Evolutionary conservation across 1,139 yeast genomes (phyloP).

Genomic region (Debaryomyces subglobosus): DNA sequence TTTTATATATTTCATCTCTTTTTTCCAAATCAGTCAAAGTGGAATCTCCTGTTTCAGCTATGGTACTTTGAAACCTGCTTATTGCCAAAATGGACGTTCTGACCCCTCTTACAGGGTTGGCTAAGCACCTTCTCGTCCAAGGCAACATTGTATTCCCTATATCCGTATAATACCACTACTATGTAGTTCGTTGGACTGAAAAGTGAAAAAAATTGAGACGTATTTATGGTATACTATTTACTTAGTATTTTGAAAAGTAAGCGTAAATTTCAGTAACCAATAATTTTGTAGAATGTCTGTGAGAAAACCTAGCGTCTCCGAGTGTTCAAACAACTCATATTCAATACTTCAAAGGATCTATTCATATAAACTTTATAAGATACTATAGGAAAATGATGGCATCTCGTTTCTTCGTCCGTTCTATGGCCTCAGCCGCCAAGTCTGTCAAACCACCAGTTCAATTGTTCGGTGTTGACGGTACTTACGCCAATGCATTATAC

Average conservation of each 20-base stretch:
- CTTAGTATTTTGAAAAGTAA: neutral
- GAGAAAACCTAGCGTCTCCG: conserved; percentile 11
- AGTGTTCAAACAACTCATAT: conserved; percentile 6
- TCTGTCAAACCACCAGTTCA: conserved; percentile 85
- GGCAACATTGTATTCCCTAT: conserved; percentile 15
- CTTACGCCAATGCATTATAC: conserved; percentile 94
- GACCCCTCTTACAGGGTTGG: conserved; percentile 5
- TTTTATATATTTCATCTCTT: conserved; percentile 71
- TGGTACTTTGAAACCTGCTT: conserved; percentile 16
- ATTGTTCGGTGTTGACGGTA: conserved; percentile 93
- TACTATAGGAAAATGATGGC: conserved; percentile 42
- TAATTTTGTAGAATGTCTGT: conserved; percentile 7
- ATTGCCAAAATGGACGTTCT: conserved; percentile 6
- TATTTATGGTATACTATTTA: conserved; percentile 9
- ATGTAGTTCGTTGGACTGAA: conserved; percentile 2
- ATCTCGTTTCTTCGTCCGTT: conserved; percentile 70
- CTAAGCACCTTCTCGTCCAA: conserved; percentile 17
- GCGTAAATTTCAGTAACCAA: conserved; percentile 14
- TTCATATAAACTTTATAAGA: conserved; percentile 4
- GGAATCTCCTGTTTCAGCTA: conserved; percentile 17
- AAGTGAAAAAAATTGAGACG: conserved; percentile 7
- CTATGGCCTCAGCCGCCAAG: conserved; percentile 68
- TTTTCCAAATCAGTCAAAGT: conserved; percentile 69
- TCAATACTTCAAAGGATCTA: conserved; percentile 2
- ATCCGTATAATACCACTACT: neutral